These are phyloP conservation scores for Suaeda aralocaspica DNA, from an alignment of 148 eudicot genomes.

Conservation along the genomic window DNA sequence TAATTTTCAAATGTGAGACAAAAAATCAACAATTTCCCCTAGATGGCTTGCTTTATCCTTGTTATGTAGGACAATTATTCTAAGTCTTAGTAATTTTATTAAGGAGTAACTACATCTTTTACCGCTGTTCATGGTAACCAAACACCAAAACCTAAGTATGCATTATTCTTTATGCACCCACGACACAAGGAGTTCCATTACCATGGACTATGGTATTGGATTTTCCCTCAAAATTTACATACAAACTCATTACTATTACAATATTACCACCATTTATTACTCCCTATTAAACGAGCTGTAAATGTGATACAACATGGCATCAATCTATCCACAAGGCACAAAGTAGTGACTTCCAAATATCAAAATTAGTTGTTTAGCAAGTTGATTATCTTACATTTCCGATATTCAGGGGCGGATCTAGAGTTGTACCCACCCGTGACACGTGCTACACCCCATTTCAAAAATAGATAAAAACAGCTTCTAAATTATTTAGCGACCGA, in stretches of 20 bases:
- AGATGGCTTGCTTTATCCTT: background rate
- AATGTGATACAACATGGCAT: background rate
- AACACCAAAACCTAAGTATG: no score
- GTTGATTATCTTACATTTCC: no score
- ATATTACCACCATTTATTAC: background rate
- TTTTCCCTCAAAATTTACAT: background rate
- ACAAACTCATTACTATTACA: background rate
- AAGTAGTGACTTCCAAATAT: background rate
- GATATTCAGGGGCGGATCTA: no score
- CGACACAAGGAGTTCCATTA: background rate
- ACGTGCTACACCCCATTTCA: no score
- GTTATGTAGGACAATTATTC: background rate
- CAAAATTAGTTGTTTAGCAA: background rate
- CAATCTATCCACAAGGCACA: background rate
- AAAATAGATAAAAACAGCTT: no score
- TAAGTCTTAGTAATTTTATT: no score
- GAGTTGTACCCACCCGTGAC: no score
- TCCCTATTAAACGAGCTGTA: background rate
- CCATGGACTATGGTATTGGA: background rate
- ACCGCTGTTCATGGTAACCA: no score
- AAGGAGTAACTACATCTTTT: no score
- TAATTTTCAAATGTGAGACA: constrained; percentile 12
- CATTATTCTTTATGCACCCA: no score
- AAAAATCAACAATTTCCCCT: no score
- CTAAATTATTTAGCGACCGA: no score